Evolutionary conservation across 2,329 filamentous ascomycete species (phyloP), one percentile per base, ranked within the genome.

Genomic region (Aspergillus udagawae): DNA sequence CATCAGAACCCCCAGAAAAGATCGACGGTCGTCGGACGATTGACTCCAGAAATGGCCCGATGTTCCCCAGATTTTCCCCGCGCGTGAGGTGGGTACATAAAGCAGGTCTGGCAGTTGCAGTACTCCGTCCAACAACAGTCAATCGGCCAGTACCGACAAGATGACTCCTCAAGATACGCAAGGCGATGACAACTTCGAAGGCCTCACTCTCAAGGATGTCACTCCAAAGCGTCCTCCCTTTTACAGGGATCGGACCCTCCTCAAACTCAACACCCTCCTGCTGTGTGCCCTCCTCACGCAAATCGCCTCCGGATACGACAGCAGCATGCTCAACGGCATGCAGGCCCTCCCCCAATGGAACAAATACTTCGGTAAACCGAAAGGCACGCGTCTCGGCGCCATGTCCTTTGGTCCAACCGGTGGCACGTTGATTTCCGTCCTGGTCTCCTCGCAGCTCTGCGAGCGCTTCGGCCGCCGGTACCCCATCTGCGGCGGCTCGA

Each of bases 291-390:
- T 65, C 1, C 56, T 65, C 7, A 63, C 63, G 1, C 62, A 86
- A 70, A 70, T 65, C 7, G 63, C 70, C 45, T 66, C 67, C 35
- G 78, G 79, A 1, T 82, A 79, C 49, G 78, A 81, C 62, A 77
- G 76, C 4, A 75, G 73, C 49, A 79, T 82, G 73, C 76, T 81
- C 68, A 80, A 82, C 59, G 76, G 74, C 9, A 64, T 82, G 6
- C 79, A 82, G 58, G 70, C 75, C 0, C 67, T 79, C 1, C 64
- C 71, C 0, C 68, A 72, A n/a, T 79, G 76, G 75, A 68, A 76
- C n/a, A 67, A 71, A 10, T 78, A 56, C 28, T 66, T 66, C 29
- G 59, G 61, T 12, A 29, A 60, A 4, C 62, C 62, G 4, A 54
- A 52, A 1, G 55, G 55, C 38, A 42, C 55, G 2, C 55, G 55